These are phyloP conservation scores for Tardiomyces blankii DNA, from an alignment of 1,139 yeast species.

Conservation along the genomic window DNA sequence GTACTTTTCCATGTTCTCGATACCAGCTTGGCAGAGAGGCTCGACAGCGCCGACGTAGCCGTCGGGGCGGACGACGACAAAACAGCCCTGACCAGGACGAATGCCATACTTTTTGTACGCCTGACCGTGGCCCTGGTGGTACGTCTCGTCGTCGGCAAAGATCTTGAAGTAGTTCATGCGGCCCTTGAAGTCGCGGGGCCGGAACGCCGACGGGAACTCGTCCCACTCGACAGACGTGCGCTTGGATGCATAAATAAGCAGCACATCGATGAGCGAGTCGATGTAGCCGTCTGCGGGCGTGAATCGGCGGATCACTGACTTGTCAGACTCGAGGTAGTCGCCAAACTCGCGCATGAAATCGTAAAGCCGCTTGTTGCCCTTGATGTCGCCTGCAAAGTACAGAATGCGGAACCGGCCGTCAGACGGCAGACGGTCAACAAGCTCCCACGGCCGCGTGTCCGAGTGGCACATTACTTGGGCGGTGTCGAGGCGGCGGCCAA, in stretches of 20 bases:
- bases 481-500: constrained; percentile 24
- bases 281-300: constrained; percentile 20
- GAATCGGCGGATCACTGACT: constrained; percentile 17
- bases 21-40: constrained; percentile 14
- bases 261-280: constrained; percentile 21
- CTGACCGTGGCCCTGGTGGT: constrained; percentile 18
- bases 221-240: constrained; percentile 18
- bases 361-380: constrained; percentile 7
- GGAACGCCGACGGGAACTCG: constrained; percentile 24
- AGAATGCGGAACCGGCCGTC: constrained; percentile 24
- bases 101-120: constrained; percentile 23
- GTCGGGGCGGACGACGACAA: constrained; percentile 28
- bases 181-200: constrained; percentile 21
- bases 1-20: constrained; percentile 16
- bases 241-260: constrained; percentile 20
- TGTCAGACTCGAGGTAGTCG: constrained; percentile 10
- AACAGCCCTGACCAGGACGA: constrained; percentile 19
- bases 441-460: constrained; percentile 21
- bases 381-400: constrained; percentile 22
- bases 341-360: constrained; percentile 13
- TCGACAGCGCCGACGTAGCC: constrained; percentile 25
- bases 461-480: constrained; percentile 20
- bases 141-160: constrained; percentile 18
- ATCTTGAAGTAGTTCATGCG: constrained; percentile 27
- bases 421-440: constrained; percentile 21